phyloP scores from a whole-genome alignment of 768 basidiomycete species.

The Rhizopogon sp. region DNA sequence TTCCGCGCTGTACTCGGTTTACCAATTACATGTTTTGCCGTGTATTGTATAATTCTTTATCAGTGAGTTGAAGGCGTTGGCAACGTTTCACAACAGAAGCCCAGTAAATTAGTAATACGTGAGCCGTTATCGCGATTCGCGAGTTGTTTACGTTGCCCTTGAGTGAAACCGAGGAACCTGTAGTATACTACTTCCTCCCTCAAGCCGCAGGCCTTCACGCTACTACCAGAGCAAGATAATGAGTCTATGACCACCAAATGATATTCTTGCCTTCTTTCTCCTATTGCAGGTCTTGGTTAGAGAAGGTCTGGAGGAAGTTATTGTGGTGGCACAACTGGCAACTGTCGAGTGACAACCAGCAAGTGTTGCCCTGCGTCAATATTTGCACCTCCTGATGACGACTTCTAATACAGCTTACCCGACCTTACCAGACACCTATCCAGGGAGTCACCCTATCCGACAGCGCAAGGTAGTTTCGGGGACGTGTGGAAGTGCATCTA shows the following conservation, averaged over 20 bases:
- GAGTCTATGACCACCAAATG: neutral
- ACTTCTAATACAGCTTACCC: neutral
- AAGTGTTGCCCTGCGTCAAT: neutral
- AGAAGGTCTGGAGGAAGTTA: neutral
- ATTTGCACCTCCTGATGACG: neutral
- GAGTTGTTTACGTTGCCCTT: too few relatives aligned
- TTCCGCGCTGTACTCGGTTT: too few relatives aligned
- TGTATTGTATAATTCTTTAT: too few relatives aligned
- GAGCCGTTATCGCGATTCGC: too few relatives aligned
- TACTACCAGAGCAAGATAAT: neutral
- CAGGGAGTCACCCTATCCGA: neutral
- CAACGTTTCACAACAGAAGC: too few relatives aligned
- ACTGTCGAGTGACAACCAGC: neutral
- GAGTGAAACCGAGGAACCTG: too few relatives aligned
- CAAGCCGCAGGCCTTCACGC: too few relatives aligned
- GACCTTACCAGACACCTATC: constrained; percentile 1
- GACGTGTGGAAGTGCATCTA: constrained; percentile 5
- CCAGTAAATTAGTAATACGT: too few relatives aligned
- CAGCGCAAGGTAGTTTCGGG: constrained; percentile 1
- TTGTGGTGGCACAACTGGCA: neutral
- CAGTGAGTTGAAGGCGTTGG: too few relatives aligned
- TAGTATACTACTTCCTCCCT: too few relatives aligned
- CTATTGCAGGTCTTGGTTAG: neutral
- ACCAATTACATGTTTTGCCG: too few relatives aligned
- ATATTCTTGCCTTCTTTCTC: neutral